Percentiles rank a stretch among this genome's conserved stretches.
Evolutionary conservation across 768 basidiomycete species (phyloP).

Genomic region (Lactarius vividus): DNA sequence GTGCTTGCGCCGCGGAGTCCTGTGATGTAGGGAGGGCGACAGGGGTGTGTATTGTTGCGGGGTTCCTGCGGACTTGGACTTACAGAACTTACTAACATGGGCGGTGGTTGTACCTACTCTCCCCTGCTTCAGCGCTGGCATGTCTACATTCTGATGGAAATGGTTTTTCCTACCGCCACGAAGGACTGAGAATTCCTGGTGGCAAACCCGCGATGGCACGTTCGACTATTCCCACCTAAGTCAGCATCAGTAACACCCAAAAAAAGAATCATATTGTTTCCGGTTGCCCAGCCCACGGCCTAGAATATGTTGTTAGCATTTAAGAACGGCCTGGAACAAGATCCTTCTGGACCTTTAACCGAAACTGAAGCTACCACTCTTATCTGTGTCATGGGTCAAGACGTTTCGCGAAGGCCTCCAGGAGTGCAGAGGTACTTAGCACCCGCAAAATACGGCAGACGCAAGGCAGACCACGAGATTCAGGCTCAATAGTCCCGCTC

Average conservation of each 20-base stretch:
- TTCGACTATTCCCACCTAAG: not conserved
- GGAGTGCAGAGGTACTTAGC: not conserved
- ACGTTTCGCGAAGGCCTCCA: not conserved
- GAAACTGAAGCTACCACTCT: not conserved
- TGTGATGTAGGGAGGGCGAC: not conserved
- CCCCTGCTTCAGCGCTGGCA: not conserved
- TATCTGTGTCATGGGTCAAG: not conserved
- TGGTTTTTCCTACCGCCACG: not conserved
- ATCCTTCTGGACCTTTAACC: not conserved
- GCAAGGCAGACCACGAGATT: not conserved
- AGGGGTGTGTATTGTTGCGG: not conserved
- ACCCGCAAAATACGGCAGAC: not conserved
- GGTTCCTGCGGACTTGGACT: conserved; percentile 4
- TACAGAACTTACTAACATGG: not conserved
- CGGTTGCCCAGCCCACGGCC: not conserved
- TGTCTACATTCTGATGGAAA: not conserved
- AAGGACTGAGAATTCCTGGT: not conserved
- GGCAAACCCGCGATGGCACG: not conserved
- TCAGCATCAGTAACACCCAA: not conserved
- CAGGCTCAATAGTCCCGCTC: not conserved
- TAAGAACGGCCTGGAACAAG: not conserved
- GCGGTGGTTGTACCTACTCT: not conserved
- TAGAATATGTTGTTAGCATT: not conserved
- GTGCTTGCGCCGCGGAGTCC: conserved; percentile 12
- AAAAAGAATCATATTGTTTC: not conserved